These are phyloP conservation scores for Apiospora koreana DNA, from an alignment of 2,329 filamentous ascomycete genomes.

Conservation along the genomic window DNA sequence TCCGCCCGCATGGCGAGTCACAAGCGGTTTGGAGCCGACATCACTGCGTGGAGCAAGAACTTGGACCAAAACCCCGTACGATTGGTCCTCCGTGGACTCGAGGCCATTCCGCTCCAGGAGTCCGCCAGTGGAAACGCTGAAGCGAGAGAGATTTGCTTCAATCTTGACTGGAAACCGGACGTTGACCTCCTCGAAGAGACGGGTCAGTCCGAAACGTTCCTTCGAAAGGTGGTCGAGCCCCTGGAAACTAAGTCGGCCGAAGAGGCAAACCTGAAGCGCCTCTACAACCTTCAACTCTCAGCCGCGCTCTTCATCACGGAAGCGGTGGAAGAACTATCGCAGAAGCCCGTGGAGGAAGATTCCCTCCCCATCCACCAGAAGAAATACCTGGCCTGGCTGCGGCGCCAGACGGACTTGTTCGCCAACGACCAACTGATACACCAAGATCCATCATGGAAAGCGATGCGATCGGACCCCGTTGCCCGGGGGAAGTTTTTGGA, in stretches of 20 bases:
- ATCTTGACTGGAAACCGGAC: constrained; percentile 3
- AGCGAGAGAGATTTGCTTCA: constrained; percentile 9
- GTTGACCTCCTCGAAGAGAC: constrained; percentile 8
- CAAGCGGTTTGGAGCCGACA: constrained; percentile 8
- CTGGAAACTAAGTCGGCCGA: not conserved
- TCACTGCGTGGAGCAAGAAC: constrained; percentile 10
- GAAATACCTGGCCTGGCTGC: constrained; percentile 9
- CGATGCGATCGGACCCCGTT: not conserved
- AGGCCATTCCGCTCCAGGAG: constrained; percentile 7
- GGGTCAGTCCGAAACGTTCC: not conserved
- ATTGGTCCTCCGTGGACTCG: not conserved
- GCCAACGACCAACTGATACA: not conserved
- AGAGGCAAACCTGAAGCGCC: not conserved
- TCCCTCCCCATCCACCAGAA: not conserved
- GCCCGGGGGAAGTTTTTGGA: not conserved
- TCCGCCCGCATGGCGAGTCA: not conserved
- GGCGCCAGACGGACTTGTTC: constrained; percentile 7
- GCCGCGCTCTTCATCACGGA: not conserved
- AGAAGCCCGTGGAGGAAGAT: not conserved
- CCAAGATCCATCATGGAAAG: constrained; percentile 4
- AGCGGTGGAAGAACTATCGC: not conserved
- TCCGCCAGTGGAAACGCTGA: not conserved
- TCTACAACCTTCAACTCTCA: not conserved
- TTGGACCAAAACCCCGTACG: not conserved
- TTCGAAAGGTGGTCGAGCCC: not conserved